These are phyloP conservation scores for Phaseolus coccineus DNA, from an alignment of 331 rosid species.

Conservation along the genomic window DNA sequence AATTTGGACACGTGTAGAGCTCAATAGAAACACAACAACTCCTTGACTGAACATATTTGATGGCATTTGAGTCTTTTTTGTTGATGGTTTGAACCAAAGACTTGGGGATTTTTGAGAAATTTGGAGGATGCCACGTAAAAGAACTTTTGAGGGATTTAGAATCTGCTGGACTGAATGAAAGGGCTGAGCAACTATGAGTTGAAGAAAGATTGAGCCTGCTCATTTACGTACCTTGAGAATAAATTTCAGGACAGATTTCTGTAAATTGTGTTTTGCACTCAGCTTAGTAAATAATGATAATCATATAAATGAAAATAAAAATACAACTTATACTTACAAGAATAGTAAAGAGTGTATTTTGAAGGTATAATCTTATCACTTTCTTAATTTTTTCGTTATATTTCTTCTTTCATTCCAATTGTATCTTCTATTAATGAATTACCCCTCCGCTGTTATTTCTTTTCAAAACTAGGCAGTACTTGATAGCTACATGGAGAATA, in stretches of 20 bases:
- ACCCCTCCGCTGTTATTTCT: neutral
- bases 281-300: neutral
- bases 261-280: neutral
- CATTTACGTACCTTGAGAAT: neutral
- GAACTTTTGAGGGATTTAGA: neutral
- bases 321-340: neutral
- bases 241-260: neutral
- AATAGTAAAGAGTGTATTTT: neutral
- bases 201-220: neutral
- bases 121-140: neutral
- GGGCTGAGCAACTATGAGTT: neutral
- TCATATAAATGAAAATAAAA: neutral
- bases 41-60: no score
- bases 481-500: constrained; percentile 1
- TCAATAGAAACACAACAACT: no score
- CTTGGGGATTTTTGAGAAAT: neutral
- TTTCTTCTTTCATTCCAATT: neutral
- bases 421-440: neutral
- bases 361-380: neutral
- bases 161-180: neutral
- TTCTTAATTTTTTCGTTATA: no score
- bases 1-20: neutral
- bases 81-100: neutral
- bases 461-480: neutral
- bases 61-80: neutral